Evolutionary conservation across 352 stramenopile genomes (phyloP), one percentile per base, ranked within the genome.

Genomic region (Blastocystis sp.): DNA sequence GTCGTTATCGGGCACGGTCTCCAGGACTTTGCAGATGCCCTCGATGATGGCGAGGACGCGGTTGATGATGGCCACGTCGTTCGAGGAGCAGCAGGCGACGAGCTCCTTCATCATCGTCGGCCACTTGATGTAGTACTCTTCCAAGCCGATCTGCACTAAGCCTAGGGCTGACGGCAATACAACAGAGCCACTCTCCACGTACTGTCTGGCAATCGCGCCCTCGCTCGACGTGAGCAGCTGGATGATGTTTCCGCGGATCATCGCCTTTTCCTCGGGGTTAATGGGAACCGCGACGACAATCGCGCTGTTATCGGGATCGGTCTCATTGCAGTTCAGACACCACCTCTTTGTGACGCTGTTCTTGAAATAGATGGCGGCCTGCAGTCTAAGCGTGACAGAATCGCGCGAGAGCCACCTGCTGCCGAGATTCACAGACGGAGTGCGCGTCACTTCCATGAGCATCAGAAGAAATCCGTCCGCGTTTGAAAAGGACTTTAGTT

Each of bases 81-180:
- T 66, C 2, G 31, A 55, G 10, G 39, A 19, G 41, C 74, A 85
- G 37, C 35, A 62, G 35, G 74, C 51, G 6, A 85, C 60, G 19
- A 85, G 51, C 26, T 85, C 74, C 55, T 85, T 26, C 74, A 85
- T 85, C 74, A 85, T 85, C 3, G 74, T 67, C n/a, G 74, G 74
- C 74, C 74, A 85, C 35, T 67, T 66, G 60, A 85, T 85, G 55
- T 67, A 85, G 45, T 85, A 85, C n/a, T 85, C 74, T 39, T 85
- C 74, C 24, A 85, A 39, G 31, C 74, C 74, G n/a, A 85, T 85
- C 19, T 85, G 74, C 33, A 85, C 60, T 21, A 85, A 55, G 45
- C 74, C 74, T 85, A 21, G 33, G 3, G 31, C 10, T 50, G 2
- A 50, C n/a, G 3, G 3, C n/a, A 69, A 69, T 24, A 51, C 12